phyloP scores from a whole-genome alignment of 2,329 filamentous ascomycete species.

The Xylariaceae sp. region DNA sequence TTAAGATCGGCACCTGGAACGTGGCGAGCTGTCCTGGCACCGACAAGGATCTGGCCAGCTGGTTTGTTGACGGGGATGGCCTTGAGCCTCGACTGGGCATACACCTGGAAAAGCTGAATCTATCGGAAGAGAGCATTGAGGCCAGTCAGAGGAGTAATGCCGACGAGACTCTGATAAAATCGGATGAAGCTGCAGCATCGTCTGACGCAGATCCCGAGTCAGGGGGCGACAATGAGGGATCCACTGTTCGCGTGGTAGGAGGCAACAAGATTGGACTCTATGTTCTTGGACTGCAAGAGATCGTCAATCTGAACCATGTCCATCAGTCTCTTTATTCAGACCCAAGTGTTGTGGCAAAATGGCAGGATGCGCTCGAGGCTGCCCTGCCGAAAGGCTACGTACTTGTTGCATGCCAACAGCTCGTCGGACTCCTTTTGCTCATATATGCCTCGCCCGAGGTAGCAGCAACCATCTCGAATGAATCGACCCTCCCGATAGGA shows the following conservation, averaged over 20 bases:
- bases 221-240: slow-evolving; percentile 42
- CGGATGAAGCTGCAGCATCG: not conserved
- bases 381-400: slow-evolving; percentile 73
- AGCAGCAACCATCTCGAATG: slow-evolving; percentile 66
- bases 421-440: slow-evolving; percentile 78
- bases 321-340: slow-evolving; percentile 76
- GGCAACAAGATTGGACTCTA: slow-evolving; percentile 79
- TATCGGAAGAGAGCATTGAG: slow-evolving; percentile 38
- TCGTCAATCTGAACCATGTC: slow-evolving; percentile 78
- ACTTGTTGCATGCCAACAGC: slow-evolving; percentile 73
- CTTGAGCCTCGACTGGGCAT: slow-evolving; percentile 60
- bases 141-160: slow-evolving; percentile 16
- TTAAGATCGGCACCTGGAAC: slow-evolving; percentile 96
- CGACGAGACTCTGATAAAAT: not conserved
- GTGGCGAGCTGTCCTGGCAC: slow-evolving; percentile 79
- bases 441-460: slow-evolving; percentile 80
- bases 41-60: slow-evolving; percentile 79
- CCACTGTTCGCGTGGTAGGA: slow-evolving; percentile 43
- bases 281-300: slow-evolving; percentile 84
- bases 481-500: slow-evolving; percentile 77
- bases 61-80: slow-evolving; percentile 78
- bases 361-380: slow-evolving; percentile 70
- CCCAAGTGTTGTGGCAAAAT: slow-evolving; percentile 64
- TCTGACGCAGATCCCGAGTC: not conserved
- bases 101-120: slow-evolving; percentile 51